These are phyloP conservation scores for Hylodesmum podocarpum DNA, from an alignment of 306 rosid genomes.

Conservation along the genomic window DNA sequence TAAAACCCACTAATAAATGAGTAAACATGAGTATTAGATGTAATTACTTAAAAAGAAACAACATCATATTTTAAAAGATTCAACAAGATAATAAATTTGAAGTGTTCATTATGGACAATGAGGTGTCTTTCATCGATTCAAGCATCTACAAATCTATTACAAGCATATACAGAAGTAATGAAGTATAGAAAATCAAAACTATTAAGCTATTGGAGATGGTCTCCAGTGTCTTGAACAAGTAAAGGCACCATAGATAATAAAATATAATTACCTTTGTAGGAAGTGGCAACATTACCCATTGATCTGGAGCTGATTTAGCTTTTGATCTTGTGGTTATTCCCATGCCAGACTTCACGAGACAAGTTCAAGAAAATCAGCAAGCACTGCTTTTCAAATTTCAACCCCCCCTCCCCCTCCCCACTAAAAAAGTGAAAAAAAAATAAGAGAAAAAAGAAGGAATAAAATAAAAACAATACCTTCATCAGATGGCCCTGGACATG, in stretches of 20 bases:
- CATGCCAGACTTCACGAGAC: constrained; percentile 47
- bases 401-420: background rate
- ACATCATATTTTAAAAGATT: no score
- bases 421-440: background rate
- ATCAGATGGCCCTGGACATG: constrained; percentile 68
- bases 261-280: constrained; percentile 65
- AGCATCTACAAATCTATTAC: no score
- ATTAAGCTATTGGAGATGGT: no score
- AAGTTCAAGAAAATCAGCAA: constrained; percentile 29
- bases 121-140: no score
- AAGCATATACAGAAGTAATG: no score
- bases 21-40: no score
- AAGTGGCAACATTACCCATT: constrained; percentile 84
- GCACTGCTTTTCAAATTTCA: no score
- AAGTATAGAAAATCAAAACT: no score
- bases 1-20: no score
- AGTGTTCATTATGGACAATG: no score
- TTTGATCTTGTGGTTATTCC: constrained; percentile 91
- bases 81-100: no score
- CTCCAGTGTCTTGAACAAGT: background rate
- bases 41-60: no score
- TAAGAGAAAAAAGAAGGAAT: background rate
- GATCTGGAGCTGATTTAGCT: constrained; percentile 87
- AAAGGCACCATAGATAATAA: background rate
- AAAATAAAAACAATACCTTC: constrained; percentile 48